Evolutionary conservation across 331 rosid species (phyloP).

Genomic region (Malus hybrid): DNA sequence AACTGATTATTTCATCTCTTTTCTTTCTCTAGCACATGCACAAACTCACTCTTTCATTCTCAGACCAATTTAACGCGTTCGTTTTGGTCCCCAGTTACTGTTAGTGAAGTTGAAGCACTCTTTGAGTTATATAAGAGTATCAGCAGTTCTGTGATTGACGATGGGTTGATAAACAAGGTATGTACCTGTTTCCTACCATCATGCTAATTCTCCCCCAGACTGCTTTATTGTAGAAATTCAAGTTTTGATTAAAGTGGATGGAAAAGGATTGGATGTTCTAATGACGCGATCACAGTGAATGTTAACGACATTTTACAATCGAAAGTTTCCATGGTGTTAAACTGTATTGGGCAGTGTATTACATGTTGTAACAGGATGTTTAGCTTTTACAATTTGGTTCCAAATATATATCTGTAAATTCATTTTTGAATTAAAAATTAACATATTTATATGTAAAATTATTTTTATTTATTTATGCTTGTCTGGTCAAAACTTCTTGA

Average conservation of each 20-base stretch:
- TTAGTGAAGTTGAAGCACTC: conserved; percentile 90
- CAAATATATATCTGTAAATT: neutral
- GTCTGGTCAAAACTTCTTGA: neutral
- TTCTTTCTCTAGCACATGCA: neutral
- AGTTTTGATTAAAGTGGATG: neutral
- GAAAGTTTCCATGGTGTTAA: neutral
- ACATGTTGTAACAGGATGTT: neutral
- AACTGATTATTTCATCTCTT: neutral
- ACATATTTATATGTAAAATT: neutral
- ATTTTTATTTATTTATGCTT: neutral
- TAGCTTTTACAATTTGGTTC: neutral
- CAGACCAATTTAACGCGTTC: neutral
- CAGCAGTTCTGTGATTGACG: conserved; percentile 75
- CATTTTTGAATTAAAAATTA: neutral
- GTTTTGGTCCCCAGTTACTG: conserved; percentile 50
- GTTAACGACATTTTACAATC: neutral
- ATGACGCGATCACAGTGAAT: neutral
- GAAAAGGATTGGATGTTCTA: neutral
- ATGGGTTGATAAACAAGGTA: conserved; percentile 92
- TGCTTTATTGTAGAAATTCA: neutral
- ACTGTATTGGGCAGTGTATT: neutral
- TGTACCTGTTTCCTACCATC: neutral
- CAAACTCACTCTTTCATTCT: neutral
- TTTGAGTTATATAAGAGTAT: conserved; percentile 86
- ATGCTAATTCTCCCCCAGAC: neutral